phyloP scores from a whole-genome alignment of 768 basidiomycete species.

The Atractiella rhizophila region DNA sequence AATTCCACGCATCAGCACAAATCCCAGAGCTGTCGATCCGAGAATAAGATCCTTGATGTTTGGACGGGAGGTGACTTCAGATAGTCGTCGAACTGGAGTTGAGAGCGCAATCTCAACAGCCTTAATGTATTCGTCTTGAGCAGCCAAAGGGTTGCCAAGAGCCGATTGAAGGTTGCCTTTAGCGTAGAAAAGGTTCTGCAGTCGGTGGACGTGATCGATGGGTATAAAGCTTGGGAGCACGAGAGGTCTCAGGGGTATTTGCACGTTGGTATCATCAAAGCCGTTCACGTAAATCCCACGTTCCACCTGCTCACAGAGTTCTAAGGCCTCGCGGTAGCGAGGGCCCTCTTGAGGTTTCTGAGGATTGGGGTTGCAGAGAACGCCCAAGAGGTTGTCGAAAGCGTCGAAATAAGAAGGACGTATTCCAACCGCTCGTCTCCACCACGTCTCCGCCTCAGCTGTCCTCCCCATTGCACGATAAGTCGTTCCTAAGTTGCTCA shows the following conservation, averaged over 20 bases:
- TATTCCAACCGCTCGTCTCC: slow-evolving; percentile 24
- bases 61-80: neutral
- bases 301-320: slow-evolving; percentile 22
- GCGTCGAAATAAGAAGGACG: slow-evolving; percentile 14
- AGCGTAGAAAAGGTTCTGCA: slow-evolving; percentile 27
- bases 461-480: slow-evolving; percentile 20
- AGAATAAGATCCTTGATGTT: neutral
- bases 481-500: slow-evolving; percentile 26
- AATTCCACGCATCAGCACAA: no score
- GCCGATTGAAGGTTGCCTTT: slow-evolving; percentile 13
- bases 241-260: slow-evolving; percentile 2
- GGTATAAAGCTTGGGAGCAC: slow-evolving; percentile 15
- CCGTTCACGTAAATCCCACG: slow-evolving; percentile 15
- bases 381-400: slow-evolving; percentile 22
- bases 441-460: slow-evolving; percentile 23
- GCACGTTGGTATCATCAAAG: slow-evolving; percentile 2
- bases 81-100: neutral
- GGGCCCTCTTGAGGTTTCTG: slow-evolving; percentile 1
- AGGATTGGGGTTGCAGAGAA: slow-evolving; percentile 16
- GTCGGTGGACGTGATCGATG: slow-evolving; percentile 23
- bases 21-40: neutral
- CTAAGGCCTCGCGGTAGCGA: slow-evolving; percentile 20
- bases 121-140: slow-evolving; percentile 22
- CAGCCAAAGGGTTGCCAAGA: slow-evolving; percentile 19
- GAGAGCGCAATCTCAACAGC: slow-evolving; percentile 27